phyloP scores from a whole-genome alignment of 768 basidiomycete species.

The Exsudoporus frostii region DNA sequence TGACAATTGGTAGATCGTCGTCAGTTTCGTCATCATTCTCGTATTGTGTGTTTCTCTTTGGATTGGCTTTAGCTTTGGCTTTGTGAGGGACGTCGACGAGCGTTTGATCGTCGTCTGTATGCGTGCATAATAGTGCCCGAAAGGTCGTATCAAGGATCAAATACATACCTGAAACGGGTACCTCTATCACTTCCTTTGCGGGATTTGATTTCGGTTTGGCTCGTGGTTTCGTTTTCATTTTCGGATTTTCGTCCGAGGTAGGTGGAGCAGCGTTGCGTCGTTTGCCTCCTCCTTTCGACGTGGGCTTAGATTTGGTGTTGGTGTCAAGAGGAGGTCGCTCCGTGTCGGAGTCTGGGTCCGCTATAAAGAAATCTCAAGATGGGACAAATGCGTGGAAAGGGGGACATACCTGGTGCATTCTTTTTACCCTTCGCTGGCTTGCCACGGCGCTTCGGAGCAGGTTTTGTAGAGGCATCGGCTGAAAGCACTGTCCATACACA shows the following conservation, averaged over 20 bases:
- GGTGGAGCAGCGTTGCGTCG: background rate
- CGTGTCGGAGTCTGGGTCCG: background rate
- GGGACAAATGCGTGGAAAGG: background rate
- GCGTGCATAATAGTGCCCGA: background rate
- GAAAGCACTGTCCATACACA: background rate
- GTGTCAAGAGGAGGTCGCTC: background rate
- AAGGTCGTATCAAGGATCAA: background rate
- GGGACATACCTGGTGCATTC: constrained; percentile 7
- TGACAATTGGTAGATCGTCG: background rate
- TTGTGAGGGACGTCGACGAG: constrained; percentile 24
- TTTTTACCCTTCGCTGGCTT: constrained; percentile 11
- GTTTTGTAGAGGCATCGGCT: background rate
- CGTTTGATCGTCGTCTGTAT: constrained; percentile 28
- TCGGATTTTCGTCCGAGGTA: background rate
- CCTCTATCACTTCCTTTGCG: constrained; percentile 3
- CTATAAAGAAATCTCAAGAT: background rate
- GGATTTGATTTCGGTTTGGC: constrained; percentile 6
- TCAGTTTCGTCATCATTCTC: constrained; percentile 2
- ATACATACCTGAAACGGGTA: constrained; percentile 15
- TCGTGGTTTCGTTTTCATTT: constrained; percentile 5
- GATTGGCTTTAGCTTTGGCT: constrained; percentile 2
- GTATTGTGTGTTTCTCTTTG: background rate
- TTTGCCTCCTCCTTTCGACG: constrained; percentile 12
- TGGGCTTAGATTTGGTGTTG: background rate
- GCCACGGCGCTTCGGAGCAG: constrained; percentile 17